These are phyloP conservation scores for Acacia acuminata DNA, from an alignment of 306 rosid species.

Conservation along the genomic window DNA sequence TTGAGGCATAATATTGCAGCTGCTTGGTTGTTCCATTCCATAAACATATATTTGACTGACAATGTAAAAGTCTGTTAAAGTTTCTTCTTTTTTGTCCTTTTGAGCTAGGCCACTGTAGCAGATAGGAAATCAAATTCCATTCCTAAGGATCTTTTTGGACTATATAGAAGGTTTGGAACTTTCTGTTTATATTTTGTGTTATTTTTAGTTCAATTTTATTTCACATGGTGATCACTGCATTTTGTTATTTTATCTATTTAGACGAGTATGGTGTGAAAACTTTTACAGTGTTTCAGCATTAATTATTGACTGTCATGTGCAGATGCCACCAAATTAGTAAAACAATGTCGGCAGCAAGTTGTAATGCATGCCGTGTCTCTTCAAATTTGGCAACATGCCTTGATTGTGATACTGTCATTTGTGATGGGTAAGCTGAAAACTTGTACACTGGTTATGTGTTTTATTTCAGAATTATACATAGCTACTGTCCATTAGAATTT, in stretches of 20 bases:
- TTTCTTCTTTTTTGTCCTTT: background rate
- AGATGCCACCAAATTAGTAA: slow-evolving; percentile 78
- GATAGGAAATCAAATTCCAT: slow-evolving; percentile 46
- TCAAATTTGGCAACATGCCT: slow-evolving; percentile 80
- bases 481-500: slow-evolving; percentile 8
- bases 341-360: slow-evolving; percentile 51
- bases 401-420: slow-evolving; percentile 62
- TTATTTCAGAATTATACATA: background rate
- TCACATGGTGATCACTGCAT: slow-evolving; percentile 2
- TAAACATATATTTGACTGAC: background rate
- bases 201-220: slow-evolving; percentile 19
- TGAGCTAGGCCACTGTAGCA: slow-evolving; percentile 41
- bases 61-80: background rate
- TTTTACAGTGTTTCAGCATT: background rate
- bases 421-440: slow-evolving; percentile 69
- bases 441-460: slow-evolving; percentile 22
- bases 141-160: slow-evolving; percentile 65
- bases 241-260: slow-evolving; percentile 6
- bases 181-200: slow-evolving; percentile 22
- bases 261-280: background rate
- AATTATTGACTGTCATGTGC: slow-evolving; percentile 35
- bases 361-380: slow-evolving; percentile 63
- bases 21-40: slow-evolving; percentile 5
- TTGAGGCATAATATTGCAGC: slow-evolving; percentile 4
- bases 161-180: slow-evolving; percentile 63